These are phyloP conservation scores for Podaxis sp. DNA, from an alignment of 768 basidiomycete species.

Conservation along the genomic window DNA sequence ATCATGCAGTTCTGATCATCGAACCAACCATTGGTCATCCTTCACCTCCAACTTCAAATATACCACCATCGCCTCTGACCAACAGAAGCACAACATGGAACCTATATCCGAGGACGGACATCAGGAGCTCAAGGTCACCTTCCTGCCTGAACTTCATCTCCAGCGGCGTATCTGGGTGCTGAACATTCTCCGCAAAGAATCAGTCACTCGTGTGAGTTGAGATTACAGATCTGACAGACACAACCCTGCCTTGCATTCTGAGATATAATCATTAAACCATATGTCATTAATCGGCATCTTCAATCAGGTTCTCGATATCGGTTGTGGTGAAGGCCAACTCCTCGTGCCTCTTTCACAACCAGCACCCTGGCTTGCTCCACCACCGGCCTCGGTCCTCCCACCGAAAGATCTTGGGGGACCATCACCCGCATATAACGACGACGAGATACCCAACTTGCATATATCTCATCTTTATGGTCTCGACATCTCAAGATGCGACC, in stretches of 20 bases:
- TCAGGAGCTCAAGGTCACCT: constrained; percentile 53
- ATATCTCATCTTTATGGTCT: constrained; percentile 60
- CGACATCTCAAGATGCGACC: constrained; percentile 56
- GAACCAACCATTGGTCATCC: too few species aligned
- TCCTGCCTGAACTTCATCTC: constrained; percentile 65
- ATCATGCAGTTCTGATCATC: background rate
- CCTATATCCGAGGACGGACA: constrained; percentile 18
- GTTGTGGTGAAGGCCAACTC: constrained; percentile 81
- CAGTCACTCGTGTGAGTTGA: constrained; percentile 49
- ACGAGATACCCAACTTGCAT: constrained; percentile 59
- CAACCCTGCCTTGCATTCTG: background rate
- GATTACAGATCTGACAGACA: too few species aligned
- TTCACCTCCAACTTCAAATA: background rate
- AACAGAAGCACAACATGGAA: constrained; percentile 1
- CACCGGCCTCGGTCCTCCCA: constrained; percentile 36
- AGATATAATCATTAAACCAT: background rate
- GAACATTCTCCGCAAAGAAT: constrained; percentile 57
- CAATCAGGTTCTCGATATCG: constrained; percentile 73
- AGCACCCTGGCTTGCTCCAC: constrained; percentile 63
- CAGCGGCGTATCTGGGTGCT: constrained; percentile 76
- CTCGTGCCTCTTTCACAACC: constrained; percentile 71
- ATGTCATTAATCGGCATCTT: background rate
- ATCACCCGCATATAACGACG: constrained; percentile 34
- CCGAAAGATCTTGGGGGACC: constrained; percentile 21
- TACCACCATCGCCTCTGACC: too few species aligned